phyloP scores from a whole-genome alignment of 192 early-diverging fungal genomes.

The Rhizophagus sp. region DNA sequence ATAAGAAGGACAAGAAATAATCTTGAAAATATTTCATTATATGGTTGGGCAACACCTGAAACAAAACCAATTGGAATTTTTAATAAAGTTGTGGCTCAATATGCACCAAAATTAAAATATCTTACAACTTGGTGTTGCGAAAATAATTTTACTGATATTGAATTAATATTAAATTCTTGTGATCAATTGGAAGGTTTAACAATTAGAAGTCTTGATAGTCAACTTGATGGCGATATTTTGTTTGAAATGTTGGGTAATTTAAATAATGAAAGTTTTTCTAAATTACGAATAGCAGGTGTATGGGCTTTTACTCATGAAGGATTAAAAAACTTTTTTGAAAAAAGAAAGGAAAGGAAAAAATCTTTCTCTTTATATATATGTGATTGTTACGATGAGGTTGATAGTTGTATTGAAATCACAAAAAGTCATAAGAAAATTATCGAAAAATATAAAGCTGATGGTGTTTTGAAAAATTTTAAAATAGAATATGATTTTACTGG shows the following conservation, averaged over 20 bases:
- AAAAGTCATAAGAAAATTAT: not conserved
- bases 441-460: not conserved
- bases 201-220: not conserved
- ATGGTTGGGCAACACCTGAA: not conserved
- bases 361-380: not conserved
- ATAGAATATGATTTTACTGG: conserved; percentile 1
- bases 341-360: not conserved
- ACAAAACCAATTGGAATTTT: not conserved
- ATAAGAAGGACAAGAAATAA: conserved; percentile 1
- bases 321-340: not conserved
- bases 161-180: conserved; percentile 1
- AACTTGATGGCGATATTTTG: not conserved
- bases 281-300: conserved; percentile 5
- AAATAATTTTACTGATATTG: conserved; percentile 5
- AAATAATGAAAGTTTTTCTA: not conserved
- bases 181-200: not conserved
- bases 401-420: conserved; percentile 6
- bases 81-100: not conserved
- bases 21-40: conserved; percentile 4
- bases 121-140: not conserved
- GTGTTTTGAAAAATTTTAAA: not conserved
- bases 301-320: not conserved
- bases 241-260: not conserved
- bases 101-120: not conserved
- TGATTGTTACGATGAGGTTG: conserved; percentile 1